Evolutionary conservation across 345 rosid species (phyloP), one percentile per base, ranked within the genome.

Genomic region (Rhodamnia rubescens): DNA sequence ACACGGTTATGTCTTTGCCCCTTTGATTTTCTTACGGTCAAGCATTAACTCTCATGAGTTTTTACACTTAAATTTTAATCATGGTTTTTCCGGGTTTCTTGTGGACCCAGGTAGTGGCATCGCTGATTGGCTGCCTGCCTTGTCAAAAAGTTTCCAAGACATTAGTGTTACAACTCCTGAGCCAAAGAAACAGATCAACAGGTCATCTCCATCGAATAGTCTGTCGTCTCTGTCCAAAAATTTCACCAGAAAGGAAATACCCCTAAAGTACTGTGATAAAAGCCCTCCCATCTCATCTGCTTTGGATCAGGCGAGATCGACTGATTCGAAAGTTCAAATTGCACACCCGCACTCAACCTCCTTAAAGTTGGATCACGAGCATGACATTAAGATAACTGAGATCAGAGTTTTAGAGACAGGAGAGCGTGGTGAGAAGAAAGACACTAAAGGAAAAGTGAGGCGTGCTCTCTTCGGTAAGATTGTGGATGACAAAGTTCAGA

Each of bases 121-220:
- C 81, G 87, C 87, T 80, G 92, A 90, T 85, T 92, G 93, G 89
- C 88, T 86, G 78, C 87, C 91, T 88, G 85, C 93, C 8, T 89
- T 86, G 85, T 84, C 92, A 27, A 90, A 89, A 93, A 88, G 87
- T 88, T 88, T 90, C 82, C 86, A 74, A 64, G 92, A 93, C 74
- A 90, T 83, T 82, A 91, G 90, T 82, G 89, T 69, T 49, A 92
- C 82, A 53, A 84, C 92, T 26, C 82, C 95, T 85, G 90, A 81
- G 26, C 86, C 91, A 54, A 94, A 90, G 94, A 95, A 93, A 88
- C 86, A 85, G 83, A 92, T 91, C 88, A 91, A 90, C 86, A 92
- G 95, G 95, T 92, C 95, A 89, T 93, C 96, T 87, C 90, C 87
- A 5, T 75, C 89, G 0, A 87, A 86, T 87, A 64, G 90, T 87